Evolutionary conservation across 345 rosid genomes (phyloP).

Genomic region (Syzygium aqueum): DNA sequence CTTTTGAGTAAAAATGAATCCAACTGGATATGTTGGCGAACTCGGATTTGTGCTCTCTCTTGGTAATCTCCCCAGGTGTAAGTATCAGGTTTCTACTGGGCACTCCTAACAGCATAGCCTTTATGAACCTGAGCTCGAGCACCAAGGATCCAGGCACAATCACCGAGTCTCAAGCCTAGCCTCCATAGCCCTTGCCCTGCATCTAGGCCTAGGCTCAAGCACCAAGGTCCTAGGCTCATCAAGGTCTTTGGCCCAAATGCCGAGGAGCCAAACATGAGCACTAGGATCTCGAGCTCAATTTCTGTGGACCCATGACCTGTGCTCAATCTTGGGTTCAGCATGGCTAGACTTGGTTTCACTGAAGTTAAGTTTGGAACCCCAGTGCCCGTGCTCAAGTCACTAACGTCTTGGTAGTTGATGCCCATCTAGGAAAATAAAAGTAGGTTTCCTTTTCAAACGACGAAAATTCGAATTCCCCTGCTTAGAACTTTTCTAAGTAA

Average conservation of each 20-base stretch:
- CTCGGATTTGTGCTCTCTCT: too few species aligned
- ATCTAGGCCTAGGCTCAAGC: fast-evolving
- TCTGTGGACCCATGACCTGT: background rate
- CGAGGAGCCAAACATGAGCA: background rate
- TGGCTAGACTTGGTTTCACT: background rate
- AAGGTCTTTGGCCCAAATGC: fast-evolving
- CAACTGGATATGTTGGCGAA: too few species aligned
- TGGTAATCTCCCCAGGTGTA: too few species aligned
- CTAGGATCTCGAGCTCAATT: fast-evolving
- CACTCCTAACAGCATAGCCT: too few species aligned
- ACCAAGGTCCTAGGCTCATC: background rate
- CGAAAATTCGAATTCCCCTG: background rate
- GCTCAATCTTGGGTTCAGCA: background rate
- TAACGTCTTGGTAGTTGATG: background rate
- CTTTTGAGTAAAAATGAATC: too few species aligned
- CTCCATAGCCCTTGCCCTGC: background rate
- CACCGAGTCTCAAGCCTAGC: background rate
- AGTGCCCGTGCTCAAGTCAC: fast-evolving
- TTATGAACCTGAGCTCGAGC: background rate
- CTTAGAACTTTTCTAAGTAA: background rate
- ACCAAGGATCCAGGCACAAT: background rate
- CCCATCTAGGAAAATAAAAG: background rate
- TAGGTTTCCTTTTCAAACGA: fast-evolving
- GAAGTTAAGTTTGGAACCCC: fast-evolving
- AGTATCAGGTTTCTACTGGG: too few species aligned